Percentiles rank a stretch among this genome's conserved stretches.
Conservation (phyloP, 1,139 yeast genomes). For the Kodamaea arcana region DNA sequence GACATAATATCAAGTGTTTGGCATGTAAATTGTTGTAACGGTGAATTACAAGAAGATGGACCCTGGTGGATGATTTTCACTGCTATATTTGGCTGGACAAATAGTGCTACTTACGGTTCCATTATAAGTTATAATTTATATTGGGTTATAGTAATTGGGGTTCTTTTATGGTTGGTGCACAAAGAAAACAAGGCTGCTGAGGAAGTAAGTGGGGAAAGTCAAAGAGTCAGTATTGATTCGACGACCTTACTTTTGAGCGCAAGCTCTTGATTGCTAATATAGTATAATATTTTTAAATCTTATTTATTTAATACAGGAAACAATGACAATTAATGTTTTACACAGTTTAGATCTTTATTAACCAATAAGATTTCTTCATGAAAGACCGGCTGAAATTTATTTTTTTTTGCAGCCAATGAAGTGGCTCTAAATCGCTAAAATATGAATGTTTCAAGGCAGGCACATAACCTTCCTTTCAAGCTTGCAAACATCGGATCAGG, state of each 20-base stretch:
- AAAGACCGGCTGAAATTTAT: too few species aligned
- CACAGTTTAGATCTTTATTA: too few species aligned
- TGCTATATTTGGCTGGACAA: conserved; percentile 86
- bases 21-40: conserved; percentile 48
- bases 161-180: conserved; percentile 23
- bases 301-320: too few species aligned
- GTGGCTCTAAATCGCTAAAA: too few species aligned
- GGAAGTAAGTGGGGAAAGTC: neutral
- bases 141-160: conserved; percentile 62
- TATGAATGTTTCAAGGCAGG: too few species aligned
- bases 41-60: conserved; percentile 40
- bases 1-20: conserved; percentile 39
- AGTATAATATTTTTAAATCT: too few species aligned
- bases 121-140: conserved; percentile 71
- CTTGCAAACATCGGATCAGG: too few species aligned
- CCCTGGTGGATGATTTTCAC: conserved; percentile 41
- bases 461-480: too few species aligned
- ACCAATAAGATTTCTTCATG: too few species aligned
- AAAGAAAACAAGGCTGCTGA: conserved; percentile 52
- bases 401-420: too few species aligned
- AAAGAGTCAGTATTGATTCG: neutral
- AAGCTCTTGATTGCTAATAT: neutral
- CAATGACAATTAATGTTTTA: too few species aligned
- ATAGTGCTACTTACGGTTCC: conserved; percentile 91
- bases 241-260: neutral